Evolutionary conservation across 306 rosid genomes (phyloP), one percentile per base, ranked within the genome.

Genomic region (Albizia julibrissin): DNA sequence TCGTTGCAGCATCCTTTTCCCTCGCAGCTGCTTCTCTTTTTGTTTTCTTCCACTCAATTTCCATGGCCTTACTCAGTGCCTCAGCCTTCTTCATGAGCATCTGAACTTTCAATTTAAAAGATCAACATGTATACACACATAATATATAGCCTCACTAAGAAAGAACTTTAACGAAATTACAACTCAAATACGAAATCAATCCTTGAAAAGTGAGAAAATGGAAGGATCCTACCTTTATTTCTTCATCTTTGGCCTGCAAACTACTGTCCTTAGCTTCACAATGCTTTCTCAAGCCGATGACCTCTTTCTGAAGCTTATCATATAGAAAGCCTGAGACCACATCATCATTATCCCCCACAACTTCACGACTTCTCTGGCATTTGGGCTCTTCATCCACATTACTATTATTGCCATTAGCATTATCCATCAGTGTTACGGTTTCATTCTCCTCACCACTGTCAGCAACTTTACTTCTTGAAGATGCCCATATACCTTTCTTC

Each of bases 281-380:
- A 62, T 67, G 73, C 86, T 82, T 95, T 87, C 96, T 89, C 81
- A 95, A 81, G 78, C 67, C 85, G 81, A 93, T 91, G 76, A 89
- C 91, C 85, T 93, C 99, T 87, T 89, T 93, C 75, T 91, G 98
- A 85, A 95, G 89, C 79, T 83, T 89, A 72, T 93, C 99, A 59
- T 93, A 95, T 42, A 95, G 87, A 87, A 90, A 95, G 37, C 98
- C 95, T 10, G 99, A 95, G 76, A 95, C 93, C 77, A 82, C 33
- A 84, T 93, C 33, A 83, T 91, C 97, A 39, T 91, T 94, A 39
- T 87, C 87, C 9, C 74, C 31, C 22, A 83, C 85, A 44, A 80
- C 72, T 54, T 70, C 79, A 66, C 70, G 67, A 46, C 78, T 46
- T 79, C 19, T 85, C 86, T 85, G 81, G 80, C 74, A 76, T 61